Evolutionary conservation across 225 moss, liverwort and hornwort species (phyloP), one percentile per base, ranked within the genome.

Genomic region (Pleurozium schreberi): DNA sequence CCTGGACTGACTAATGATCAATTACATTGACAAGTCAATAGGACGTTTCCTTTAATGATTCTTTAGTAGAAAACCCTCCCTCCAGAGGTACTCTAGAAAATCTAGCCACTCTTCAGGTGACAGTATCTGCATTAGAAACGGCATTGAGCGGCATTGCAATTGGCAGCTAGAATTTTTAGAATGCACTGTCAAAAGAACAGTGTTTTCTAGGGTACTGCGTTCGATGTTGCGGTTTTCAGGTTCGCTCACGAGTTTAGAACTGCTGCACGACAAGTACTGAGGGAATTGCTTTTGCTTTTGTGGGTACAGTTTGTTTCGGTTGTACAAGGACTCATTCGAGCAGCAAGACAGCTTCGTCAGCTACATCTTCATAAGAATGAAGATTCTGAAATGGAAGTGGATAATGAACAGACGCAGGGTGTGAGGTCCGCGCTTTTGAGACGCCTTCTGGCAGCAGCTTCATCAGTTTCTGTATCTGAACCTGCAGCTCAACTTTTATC

Each of bases 261-360:
- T 76, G 70, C 23, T 75, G 59, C 58, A 57, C 55, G 11, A 81
- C 20, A 88, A 10, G 38, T 67, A 31, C 50, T 70, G 61, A 86
- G 58, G 28, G 89, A 52, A 59, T 57, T 75, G 47, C 36, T 80
- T 20, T 83, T 62, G 74, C 50, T 81, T 88, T 77, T 82, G 53
- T 89, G 87, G 58, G 47, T 93, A 93, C 95, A 99, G 99, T 99
- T 99, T 95, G 99, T 99, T 90, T 93, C 94, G 43, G 97, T 97
- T 75, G 93, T 97, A 34, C 94, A 99, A 93, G 94, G 95, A 49
- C 95, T 99, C 16, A 77, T 97, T 55, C 93, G 88, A 87, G 94
- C 96, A 91, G 95, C 97, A 79, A 95, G 93, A 88, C 96, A 95
- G 80, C 91, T 99, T 52, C 93, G 96, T 87, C 92, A 92, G 79